Base-by-base conservation (phyloP, 352 stramenopile genomes). In the Globisporangium mamillatum region DNA sequence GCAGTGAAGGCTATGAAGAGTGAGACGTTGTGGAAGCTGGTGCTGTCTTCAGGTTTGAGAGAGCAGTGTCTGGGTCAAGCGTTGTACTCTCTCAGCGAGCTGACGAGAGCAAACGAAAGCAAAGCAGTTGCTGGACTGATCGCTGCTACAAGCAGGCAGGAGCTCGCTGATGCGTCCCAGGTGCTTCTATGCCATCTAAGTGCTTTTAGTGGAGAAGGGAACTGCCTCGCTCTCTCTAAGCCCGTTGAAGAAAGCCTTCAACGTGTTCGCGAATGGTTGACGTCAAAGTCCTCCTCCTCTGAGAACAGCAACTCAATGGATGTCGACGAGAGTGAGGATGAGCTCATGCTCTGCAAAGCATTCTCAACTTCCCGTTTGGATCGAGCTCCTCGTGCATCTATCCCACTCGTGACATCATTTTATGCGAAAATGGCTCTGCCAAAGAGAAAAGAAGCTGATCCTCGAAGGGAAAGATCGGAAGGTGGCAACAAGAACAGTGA, bases 1-100 rank as follows among this genome's bases (percentile, higher is more conserved):
- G 85, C 88, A 3, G 77, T 89, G 22, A 71, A 75, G 25, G 82
- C 82, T 1, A 91, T 93, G 73, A 81, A 83, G 5, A 72, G 71
- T 0, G 74, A 90, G 29, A 66, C 74, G 27, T 44, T 90, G 56
- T 94, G 86, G 88, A 66, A 73, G 46, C 60, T 94, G 22, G n/a
- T 92, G 18, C 65, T 79, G 34, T 74, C 76, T 29, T 82, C 82
- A 16, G 86, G 80, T 4, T 59, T 93, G 5, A 78, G 54, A 14
- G 69, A 79, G 6, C 75, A 77, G 18, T 86, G 81, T 18, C 62
- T 83, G 44, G 81, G 75, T 2, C 64, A 80, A 41, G 68, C 78
- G 22, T 36, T 88, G 48, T 55, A 67, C 12, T 63, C 56, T 22
- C 66, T 80, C 54, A 32, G 77, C 2, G 75, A 86, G 20, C 60